A percentile compares a stretch with the other conserved stretches of the same genome.
phyloP scores from a whole-genome alignment of 495 filamentous ascomycete genomes.

The Hypoxylon perforatum region DNA sequence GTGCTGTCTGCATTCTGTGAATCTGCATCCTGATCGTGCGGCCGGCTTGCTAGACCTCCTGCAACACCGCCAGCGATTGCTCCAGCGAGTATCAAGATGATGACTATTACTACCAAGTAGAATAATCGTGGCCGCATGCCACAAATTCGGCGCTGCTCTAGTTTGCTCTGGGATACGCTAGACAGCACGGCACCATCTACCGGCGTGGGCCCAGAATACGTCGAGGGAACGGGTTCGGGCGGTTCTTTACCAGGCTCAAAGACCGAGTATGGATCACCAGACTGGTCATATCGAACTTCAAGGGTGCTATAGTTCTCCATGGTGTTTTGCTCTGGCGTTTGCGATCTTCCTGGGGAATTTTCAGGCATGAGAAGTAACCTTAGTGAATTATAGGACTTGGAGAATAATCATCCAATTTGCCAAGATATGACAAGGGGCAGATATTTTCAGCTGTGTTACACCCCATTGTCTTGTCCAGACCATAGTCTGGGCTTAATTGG shows the following conservation, averaged over 20 bases:
- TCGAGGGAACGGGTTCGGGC: background rate
- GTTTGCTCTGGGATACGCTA: background rate
- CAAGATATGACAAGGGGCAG: too few species aligned
- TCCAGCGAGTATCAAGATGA: background rate
- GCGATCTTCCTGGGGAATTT: too few species aligned
- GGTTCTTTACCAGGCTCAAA: background rate
- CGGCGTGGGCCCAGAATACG: background rate
- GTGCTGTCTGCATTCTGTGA: background rate
- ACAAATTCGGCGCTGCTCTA: background rate
- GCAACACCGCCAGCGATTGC: background rate
- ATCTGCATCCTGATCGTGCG: background rate
- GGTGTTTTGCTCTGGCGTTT: background rate
- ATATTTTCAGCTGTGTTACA: too few species aligned
- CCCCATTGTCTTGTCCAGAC: too few species aligned
- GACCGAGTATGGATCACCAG: background rate
- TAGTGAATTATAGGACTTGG: too few species aligned
- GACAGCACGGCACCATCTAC: background rate
- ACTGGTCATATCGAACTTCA: background rate
- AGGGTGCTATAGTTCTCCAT: background rate
- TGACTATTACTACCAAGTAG: background rate
- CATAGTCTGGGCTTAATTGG: too few species aligned
- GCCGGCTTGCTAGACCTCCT: background rate
- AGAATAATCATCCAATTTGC: too few species aligned
- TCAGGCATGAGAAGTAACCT: too few species aligned
- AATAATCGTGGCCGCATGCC: background rate